A percentile compares a stretch with the other conserved stretches of the same genome.
Conservation (phyloP, 164 flowering plant genomes). For the Malania oleifera region DNA sequence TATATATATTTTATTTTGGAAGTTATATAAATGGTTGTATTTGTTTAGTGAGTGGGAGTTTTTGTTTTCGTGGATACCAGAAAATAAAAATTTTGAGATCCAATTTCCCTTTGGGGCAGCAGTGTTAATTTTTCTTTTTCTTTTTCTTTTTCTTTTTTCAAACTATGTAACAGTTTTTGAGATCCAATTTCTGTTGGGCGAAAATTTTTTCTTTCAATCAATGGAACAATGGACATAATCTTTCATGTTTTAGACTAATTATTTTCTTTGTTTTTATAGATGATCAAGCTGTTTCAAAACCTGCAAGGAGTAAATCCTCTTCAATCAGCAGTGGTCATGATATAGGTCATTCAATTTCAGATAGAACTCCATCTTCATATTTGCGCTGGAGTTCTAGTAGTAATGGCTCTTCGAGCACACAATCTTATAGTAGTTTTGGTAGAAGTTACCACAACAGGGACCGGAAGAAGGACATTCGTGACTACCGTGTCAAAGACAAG, state of each 20-base stretch:
- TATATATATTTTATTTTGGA: conserved; percentile 1
- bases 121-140: too few relatives aligned
- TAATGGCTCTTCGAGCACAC: conserved; percentile 61
- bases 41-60: too few relatives aligned
- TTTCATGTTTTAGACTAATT: too few relatives aligned
- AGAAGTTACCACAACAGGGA: conserved; percentile 68
- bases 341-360: conserved; percentile 40
- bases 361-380: conserved; percentile 48
- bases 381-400: conserved; percentile 56
- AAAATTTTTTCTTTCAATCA: too few relatives aligned
- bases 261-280: conserved; percentile 34
- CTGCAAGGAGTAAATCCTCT: conserved; percentile 40
- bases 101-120: too few relatives aligned
- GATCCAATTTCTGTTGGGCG: too few relatives aligned
- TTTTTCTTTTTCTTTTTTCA: too few relatives aligned
- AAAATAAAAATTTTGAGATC: too few relatives aligned
- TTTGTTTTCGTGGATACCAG: too few relatives aligned
- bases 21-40: conserved; percentile 7
- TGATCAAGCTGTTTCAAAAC: conserved; percentile 24
- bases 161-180: too few relatives aligned
- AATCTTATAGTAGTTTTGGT: conserved; percentile 69
- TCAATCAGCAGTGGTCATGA: conserved; percentile 43
- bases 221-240: too few relatives aligned
- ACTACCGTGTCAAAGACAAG: too few relatives aligned
- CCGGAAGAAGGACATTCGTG: conserved; percentile 58